Percentiles rank a stretch among this genome's conserved stretches.
Conservation (phyloP, 208 protist genomes). For the Porcisia hertigi region DNA sequence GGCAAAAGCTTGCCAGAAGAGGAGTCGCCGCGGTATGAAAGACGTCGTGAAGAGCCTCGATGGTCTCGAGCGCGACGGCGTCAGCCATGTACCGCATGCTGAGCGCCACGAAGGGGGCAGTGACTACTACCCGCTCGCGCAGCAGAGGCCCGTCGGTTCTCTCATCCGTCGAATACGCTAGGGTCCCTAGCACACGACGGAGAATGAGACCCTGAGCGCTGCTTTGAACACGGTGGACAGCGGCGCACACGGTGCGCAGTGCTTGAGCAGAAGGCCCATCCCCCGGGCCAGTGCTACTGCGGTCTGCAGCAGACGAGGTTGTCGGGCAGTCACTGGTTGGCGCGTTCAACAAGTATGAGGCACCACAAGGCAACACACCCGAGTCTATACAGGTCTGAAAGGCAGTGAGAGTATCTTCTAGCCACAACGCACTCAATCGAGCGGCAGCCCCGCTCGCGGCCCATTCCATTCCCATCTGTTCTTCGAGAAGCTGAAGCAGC, state of each 20-base stretch:
- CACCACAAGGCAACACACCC: constrained; percentile 11
- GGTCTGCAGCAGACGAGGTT: neutral
- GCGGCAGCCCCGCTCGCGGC: neutral
- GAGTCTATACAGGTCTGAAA: constrained; percentile 13
- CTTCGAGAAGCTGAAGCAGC: constrained; percentile 3
- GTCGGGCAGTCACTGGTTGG: neutral
- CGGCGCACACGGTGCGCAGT: constrained; percentile 6
- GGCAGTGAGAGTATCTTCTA: constrained; percentile 15
- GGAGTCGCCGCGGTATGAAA: constrained; percentile 14
- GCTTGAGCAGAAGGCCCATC: constrained; percentile 16
- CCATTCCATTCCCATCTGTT: neutral
- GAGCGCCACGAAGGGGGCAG: constrained; percentile 12
- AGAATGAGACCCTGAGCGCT: constrained; percentile 10
- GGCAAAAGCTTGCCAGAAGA: constrained; percentile 14
- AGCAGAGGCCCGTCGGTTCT: neutral
- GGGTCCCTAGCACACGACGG: neutral
- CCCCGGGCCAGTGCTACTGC: neutral
- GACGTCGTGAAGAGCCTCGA: constrained; percentile 4
- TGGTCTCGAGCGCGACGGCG: constrained; percentile 10
- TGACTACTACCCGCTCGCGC: neutral
- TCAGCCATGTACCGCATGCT: constrained; percentile 27
- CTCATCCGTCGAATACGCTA: neutral
- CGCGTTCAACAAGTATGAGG: constrained; percentile 5
- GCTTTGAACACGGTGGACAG: constrained; percentile 4
- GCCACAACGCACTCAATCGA: constrained; percentile 1